Percentiles rank a stretch among this genome's conserved stretches.
phyloP scores from a whole-genome alignment of 75 land plant species.

The Picea glauca region DNA sequence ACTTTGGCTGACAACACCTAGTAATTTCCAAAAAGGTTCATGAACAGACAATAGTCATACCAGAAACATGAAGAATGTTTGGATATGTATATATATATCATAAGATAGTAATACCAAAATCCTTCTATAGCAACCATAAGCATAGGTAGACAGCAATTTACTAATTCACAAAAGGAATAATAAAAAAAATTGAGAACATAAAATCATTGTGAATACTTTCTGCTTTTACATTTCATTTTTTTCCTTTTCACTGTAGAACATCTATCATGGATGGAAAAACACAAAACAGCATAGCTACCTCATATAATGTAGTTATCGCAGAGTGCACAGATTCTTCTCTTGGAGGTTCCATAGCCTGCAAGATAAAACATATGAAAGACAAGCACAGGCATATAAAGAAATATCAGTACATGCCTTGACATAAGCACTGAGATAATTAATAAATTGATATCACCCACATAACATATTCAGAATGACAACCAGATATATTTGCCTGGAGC shows the following conservation, averaged over 20 bases:
- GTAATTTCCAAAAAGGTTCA: not conserved
- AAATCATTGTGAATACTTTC: not conserved
- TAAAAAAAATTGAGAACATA: not conserved
- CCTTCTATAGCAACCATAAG: not conserved
- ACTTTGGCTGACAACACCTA: not conserved
- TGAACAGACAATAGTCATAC: not conserved
- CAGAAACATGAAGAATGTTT: not conserved
- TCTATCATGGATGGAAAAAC: not conserved
- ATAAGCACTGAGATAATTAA: not conserved
- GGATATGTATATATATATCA: not conserved
- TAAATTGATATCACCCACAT: too few species aligned
- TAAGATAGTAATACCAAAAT: not conserved
- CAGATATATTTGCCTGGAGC: too few species aligned
- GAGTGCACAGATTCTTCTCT: conserved; percentile 58
- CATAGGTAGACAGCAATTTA: not conserved
- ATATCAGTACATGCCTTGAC: not conserved
- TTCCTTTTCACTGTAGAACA: not conserved
- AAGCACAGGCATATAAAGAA: not conserved
- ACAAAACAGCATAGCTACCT: conserved; percentile 34
- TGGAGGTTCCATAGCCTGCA: conserved; percentile 89
- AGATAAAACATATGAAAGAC: not conserved
- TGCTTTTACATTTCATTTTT: not conserved
- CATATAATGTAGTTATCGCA: conserved; percentile 62
- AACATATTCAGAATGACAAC: too few species aligned
- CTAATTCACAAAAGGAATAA: too few species aligned